Percentiles rank a stretch among this genome's conserved stretches.
Conservation (phyloP, 2,329 filamentous ascomycete genomes). For the Hyphodiscus sp. region DNA sequence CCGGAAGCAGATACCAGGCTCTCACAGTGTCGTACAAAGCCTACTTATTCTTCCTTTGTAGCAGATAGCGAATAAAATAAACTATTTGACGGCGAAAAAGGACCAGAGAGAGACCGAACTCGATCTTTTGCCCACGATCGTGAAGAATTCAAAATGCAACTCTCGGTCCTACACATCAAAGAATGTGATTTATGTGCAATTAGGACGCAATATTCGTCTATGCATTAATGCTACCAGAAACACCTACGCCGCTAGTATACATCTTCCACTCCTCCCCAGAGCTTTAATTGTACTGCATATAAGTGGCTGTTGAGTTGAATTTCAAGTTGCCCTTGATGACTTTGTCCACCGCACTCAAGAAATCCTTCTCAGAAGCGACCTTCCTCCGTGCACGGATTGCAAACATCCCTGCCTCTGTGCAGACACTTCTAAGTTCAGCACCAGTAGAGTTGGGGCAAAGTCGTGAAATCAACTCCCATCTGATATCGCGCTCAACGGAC, state of each 20-base stretch:
- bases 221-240: slow-evolving; percentile 26
- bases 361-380: slow-evolving; percentile 98
- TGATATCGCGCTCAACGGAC: slow-evolving; percentile 97
- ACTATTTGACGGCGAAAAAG: too few species aligned
- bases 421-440: slow-evolving; percentile 91
- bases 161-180: too few species aligned
- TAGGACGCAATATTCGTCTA: slow-evolving; percentile 1
- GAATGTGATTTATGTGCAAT: neutral
- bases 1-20: too few species aligned
- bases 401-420: slow-evolving; percentile 98
- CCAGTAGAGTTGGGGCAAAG: slow-evolving; percentile 96
- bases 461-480: slow-evolving; percentile 97
- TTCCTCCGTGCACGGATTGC: slow-evolving; percentile 91
- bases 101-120: too few species aligned
- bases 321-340: slow-evolving; percentile 99
- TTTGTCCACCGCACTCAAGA: slow-evolving; percentile 96
- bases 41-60: too few species aligned
- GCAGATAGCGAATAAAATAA: too few species aligned
- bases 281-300: slow-evolving; percentile 96
- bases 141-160: too few species aligned
- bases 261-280: slow-evolving; percentile 14
- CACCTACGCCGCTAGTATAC: slow-evolving; percentile 30
- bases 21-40: too few species aligned
- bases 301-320: slow-evolving; percentile 97
- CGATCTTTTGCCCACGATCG: too few species aligned